Base-by-base conservation (phyloP, 805 yeast genomes). In the Grigorovia humatica region DNA sequence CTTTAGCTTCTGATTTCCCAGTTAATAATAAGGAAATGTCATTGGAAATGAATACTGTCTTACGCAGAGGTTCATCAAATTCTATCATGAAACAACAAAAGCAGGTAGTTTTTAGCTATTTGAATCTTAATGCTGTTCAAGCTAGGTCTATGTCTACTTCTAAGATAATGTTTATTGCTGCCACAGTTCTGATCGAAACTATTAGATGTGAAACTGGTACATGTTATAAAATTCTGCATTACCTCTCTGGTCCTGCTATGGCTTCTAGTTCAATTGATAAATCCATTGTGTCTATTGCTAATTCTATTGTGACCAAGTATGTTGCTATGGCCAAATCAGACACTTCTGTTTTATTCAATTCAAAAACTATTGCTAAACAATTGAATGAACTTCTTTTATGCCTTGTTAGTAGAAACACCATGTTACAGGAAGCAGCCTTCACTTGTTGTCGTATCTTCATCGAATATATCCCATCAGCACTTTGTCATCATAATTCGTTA, bases 1-100 rank as follows among this genome's bases (percentile, higher is more conserved):
- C 96, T 2, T 74, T 89, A 49, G 95, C 95, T 0, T 82, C 93
- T 2, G 95, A 86, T 59, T 71, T 76, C 17, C 82, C 90, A 2
- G 80, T 89, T 69, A 82, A 84, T 62, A 82, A 89, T 61, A 83
- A 91, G 12, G 99, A 93, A 64, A 88, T 95, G 18, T 88, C 96
- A 2, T 75, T 93, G 55, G 97, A 93, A 61, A 76, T 93, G 73
- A 93, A 93, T 63, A 84, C 96, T 1, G 88, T 93, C 30, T 74
- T 93, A 50, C 79, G 95, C 63, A 77, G 98, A 55, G 96, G 96
- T 13, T 83, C 96, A 0, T 86, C 96, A 1, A 85, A 85, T 59
- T 82, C 80, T 52, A 86, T 86, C 54, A 81, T 85, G 47, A 85
- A 81, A 65, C 80, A 82, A 54, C 96, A 89, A 64, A 81, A 81